Conservation (phyloP, 192 early-diverging fungal genomes). For the Dimargaris cristalligena region DNA sequence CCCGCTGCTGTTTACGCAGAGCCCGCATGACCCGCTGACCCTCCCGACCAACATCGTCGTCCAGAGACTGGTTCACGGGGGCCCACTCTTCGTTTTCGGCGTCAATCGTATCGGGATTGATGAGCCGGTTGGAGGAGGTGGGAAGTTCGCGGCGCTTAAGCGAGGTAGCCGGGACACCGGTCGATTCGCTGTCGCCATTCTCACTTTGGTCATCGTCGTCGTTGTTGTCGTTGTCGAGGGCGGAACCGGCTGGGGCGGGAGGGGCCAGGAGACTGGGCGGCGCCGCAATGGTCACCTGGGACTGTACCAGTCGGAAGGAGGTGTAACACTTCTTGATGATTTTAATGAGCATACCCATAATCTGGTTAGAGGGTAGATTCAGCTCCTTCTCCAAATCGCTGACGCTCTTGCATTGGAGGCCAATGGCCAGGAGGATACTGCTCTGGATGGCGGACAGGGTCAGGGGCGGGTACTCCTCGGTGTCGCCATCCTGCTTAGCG, state of each 20-base stretch:
- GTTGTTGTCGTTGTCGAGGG: slow-evolving; percentile 22
- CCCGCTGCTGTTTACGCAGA: slow-evolving; percentile 54
- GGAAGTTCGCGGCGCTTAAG: not conserved
- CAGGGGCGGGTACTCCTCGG: slow-evolving; percentile 19
- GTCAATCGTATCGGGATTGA: not conserved
- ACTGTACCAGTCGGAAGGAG: slow-evolving; percentile 46
- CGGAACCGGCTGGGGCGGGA: too few species aligned
- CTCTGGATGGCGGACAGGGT: slow-evolving; percentile 74
- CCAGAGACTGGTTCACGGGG: slow-evolving; percentile 53
- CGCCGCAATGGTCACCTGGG: slow-evolving; percentile 23
- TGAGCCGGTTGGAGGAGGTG: slow-evolving; percentile 3
- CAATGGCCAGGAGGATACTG: slow-evolving; percentile 71
- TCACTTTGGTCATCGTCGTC: slow-evolving; percentile 11
- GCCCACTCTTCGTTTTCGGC: slow-evolving; percentile 79
- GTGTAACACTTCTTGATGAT: slow-evolving; percentile 68
- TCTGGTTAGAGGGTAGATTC: slow-evolving; percentile 59
- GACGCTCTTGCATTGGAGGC: slow-evolving; percentile 82
- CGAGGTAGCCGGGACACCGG: too few species aligned
- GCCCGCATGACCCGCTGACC: slow-evolving; percentile 48
- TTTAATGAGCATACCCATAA: slow-evolving; percentile 90
- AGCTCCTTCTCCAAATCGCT: slow-evolving; percentile 81
- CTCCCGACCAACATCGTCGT: slow-evolving; percentile 73
- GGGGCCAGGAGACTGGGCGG: slow-evolving; percentile 10
- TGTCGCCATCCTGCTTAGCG: slow-evolving; percentile 4
- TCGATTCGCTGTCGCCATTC: too few species aligned